phyloP scores from a whole-genome alignment of 2,329 filamentous ascomycete species.

The Dactylellina cionopaga region DNA sequence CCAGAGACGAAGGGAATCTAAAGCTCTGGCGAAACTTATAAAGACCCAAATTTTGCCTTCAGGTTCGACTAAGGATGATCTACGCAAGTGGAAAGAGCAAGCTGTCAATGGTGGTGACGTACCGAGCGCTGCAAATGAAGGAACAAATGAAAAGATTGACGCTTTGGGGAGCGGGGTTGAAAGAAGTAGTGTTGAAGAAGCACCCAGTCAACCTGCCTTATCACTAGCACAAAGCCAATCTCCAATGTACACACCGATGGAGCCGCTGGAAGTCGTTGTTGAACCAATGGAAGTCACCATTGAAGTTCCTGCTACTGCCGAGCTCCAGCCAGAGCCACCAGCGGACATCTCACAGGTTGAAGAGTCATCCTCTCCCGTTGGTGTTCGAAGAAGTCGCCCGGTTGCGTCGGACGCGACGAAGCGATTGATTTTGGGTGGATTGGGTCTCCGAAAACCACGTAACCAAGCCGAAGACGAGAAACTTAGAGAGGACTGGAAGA shows the following conservation, averaged over 20 bases:
- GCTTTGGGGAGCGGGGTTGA: background rate
- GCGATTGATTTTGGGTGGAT: constrained; percentile 20
- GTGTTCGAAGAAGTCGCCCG: constrained; percentile 6
- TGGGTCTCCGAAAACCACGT: constrained; percentile 34
- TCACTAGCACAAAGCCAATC: background rate
- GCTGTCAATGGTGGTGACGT: background rate
- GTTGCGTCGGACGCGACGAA: constrained; percentile 33
- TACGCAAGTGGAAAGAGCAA: constrained; percentile 22
- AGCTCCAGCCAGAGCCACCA: background rate
- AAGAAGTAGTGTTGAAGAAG: background rate
- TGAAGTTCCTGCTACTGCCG: constrained; percentile 11
- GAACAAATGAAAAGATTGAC: background rate
- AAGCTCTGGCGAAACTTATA: constrained; percentile 31
- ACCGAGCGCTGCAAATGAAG: background rate
- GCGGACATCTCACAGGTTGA: background rate
- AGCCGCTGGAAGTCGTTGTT: constrained; percentile 26
- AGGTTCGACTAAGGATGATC: constrained; percentile 41
- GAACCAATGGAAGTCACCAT: constrained; percentile 16
- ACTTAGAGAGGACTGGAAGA: constrained; percentile 41
- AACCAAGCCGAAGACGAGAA: constrained; percentile 42
- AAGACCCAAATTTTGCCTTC: constrained; percentile 19
- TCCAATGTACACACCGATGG: constrained; percentile 41
- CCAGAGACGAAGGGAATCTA: constrained; percentile 36
- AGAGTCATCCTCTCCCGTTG: constrained; percentile 10
- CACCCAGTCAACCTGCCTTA: background rate